These are phyloP conservation scores for Amphichorda felina DNA, from an alignment of 2,329 filamentous ascomycete genomes.

Conservation along the genomic window DNA sequence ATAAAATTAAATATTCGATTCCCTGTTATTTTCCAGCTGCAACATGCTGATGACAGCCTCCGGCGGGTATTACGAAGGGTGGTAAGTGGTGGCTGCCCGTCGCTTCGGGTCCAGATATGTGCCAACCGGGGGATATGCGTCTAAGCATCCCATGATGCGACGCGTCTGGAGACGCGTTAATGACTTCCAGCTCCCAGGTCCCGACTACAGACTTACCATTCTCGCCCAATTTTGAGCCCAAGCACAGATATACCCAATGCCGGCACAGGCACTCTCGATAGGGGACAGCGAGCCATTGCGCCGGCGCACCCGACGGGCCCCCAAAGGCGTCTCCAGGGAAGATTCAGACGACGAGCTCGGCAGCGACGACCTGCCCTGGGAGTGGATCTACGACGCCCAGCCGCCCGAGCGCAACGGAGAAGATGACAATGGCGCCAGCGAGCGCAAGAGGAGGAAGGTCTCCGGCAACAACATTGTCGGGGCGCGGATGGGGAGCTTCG, in stretches of 20 bases:
- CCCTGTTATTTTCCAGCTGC: no score
- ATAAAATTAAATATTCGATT: no score
- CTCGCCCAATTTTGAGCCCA: neutral
- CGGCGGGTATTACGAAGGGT: no score
- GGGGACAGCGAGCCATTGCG: neutral
- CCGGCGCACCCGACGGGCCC: conserved; percentile 5
- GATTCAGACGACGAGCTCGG: conserved; percentile 85
- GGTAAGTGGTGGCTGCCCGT: no score
- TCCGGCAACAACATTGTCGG: conserved; percentile 52
- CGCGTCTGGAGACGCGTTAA: conserved; percentile 8
- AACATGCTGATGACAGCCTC: no score
- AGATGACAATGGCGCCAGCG: conserved; percentile 13
- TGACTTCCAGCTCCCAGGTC: conserved; percentile 1
- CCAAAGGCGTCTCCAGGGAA: conserved; percentile 52
- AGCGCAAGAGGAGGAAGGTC: conserved; percentile 22
- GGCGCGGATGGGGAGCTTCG: conserved; percentile 70
- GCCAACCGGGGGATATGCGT: conserved; percentile 5
- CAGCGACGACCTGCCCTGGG: conserved; percentile 60
- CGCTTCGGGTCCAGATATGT: neutral
- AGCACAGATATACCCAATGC: neutral
- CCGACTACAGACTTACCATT: neutral
- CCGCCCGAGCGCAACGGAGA: conserved; percentile 6
- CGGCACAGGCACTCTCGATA: neutral
- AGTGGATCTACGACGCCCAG: conserved; percentile 58
- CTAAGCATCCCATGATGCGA: conserved; percentile 1